Evolutionary conservation across 495 filamentous ascomycete genomes (phyloP), one percentile per base, ranked within the genome.

Genomic region (Jackrogersella minutella): DNA sequence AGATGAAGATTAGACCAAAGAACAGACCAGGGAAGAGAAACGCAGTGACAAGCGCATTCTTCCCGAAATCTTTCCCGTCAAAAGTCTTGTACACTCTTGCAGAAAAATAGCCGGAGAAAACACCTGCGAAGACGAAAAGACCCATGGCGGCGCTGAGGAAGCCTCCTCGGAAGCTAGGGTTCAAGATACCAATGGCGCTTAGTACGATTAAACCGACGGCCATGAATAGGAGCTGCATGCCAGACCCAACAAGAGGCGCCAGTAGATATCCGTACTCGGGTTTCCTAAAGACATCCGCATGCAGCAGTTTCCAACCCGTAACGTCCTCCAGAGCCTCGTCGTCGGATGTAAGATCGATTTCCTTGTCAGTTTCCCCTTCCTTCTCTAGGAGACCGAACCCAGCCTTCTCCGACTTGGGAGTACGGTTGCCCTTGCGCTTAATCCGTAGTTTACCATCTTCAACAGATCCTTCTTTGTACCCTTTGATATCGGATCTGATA

Each of bases 21-120:
- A 92, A 80, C 19, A 96, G 80, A 3, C 93, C 93, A 0, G 93
- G 93, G 73, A 97, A 90, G 11, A 97, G 84, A 24, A 91, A 77
- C 2, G 91, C 93, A 1, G 93, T 97, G 76, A 96, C 88, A 5
- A 95, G 70, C 6, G 89, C 90, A 70, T 97, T 97, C 74, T 88
- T 88, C 31, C 86, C 84, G 88, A 92, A 96, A 44, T 90, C 82
- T 19, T 84, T 76, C 2, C 93, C 93, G 49, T 91, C 91, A 73
- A 97, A 95, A 0, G 92, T 96, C 78, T 90, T 88, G 79, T 93
- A 96, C 0, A 97, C 84, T 22, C 92, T 82, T 1, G 88, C 88
- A 2, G 91, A 93, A 76, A 94, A 97, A 76, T 96, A 97, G n/a
- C 93, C 93, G 0, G 93, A 96, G 76, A 96, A 93, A 9, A 92